Base-by-base conservation (phyloP, 1,139 yeast genomes). In the Magnusiomyces sp. region DNA sequence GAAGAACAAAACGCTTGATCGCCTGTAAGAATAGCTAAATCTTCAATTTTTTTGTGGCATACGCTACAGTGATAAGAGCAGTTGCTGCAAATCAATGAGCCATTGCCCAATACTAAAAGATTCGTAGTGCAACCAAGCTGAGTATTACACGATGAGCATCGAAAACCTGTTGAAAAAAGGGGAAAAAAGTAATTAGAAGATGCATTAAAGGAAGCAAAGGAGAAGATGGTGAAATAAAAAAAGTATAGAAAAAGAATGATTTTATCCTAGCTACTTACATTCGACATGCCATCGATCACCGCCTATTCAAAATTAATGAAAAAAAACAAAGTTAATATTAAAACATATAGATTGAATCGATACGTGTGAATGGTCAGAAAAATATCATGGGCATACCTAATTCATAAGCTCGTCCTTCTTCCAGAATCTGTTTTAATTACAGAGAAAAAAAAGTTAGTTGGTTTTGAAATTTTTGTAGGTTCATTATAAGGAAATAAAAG, bases 241-340 rank as follows among this genome's bases (percentile, higher is more conserved):
- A 74, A 51, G 83, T 82, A 23, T 23, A 23, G 7, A 23, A 23
- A 5, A 23, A 23, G 7, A 23, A 23, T 23, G 7, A 23, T 7
- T 23, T 23, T 23, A 23, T 23, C 4, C 29, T 62, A 32, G 17
- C 11, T 44, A 62, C 66, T 53, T 58, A 67, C 97, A 92, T 56
- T 83, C 79, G 50, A 88, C 86, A 65, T 92, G 98, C 98, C 98
- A 92, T 58, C 95, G 79, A 64, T 88, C 92, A 48, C 86, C 95
- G 27, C 96, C 95, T 50, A 83, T 16, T n/a, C 6, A 37, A n/a
- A 37, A n/a, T 3, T 6, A 37, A 14, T 7, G 5, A 37, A 13
- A 66, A 9, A 16, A n/a, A 29, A 19, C 27, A 61, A 36, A 38
- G 47, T 46, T 53, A 48, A 45, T 36, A 44, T 16, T 14, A 19